Base-by-base conservation (phyloP, 2,329 filamentous ascomycete genomes). In the Fonsecaea erecta region DNA sequence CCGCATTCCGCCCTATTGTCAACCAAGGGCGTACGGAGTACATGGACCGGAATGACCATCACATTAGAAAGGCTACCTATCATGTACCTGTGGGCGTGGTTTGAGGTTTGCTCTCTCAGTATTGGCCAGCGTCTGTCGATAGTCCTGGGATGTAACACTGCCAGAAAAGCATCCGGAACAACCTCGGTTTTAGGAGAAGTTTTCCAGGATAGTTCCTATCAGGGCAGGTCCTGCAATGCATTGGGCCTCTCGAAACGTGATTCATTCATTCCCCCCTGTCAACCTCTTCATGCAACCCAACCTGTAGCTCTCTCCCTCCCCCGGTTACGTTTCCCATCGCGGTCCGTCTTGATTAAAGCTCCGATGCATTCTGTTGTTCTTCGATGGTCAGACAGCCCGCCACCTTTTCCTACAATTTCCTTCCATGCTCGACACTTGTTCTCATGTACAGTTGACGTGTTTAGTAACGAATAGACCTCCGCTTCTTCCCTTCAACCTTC, bases 341-440 rank as follows among this genome's bases (percentile, higher is more conserved):
- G 28, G 32, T 52, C 37, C 26, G 24, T 58, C 55, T 52, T 28
- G 21, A 54, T 61, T 54, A 56, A 55, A 40, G 35, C 40, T 24
- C 43, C 26, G 59, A 52, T 61, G 34, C 54, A 52, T 52, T 53
- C 16, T 37, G n/a, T 28, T 48, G 57, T 48, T 62, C 57, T 60
- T 43, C 58, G 61, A 52, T 68, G 55, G 37, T 64, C 63, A 68
- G 63, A 70, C 59, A 69, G 64, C 65, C 62, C 56, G 54, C 52
- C 48, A 3, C 28, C 34, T 43, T 24, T 48, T 48, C 43, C 24
- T 48, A 48, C 43, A 48, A 24, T 51, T 28, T 32, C 53, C 54
- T 52, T 57, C 30, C 55, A 58, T 65, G 28, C 26, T 60, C 32
- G 32, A 11, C 53, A 11, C 59, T 43, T 26, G 35, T 26, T 30